phyloP scores from a whole-genome alignment of 139 green algal genomes.

The Eudorina sp. region DNA sequence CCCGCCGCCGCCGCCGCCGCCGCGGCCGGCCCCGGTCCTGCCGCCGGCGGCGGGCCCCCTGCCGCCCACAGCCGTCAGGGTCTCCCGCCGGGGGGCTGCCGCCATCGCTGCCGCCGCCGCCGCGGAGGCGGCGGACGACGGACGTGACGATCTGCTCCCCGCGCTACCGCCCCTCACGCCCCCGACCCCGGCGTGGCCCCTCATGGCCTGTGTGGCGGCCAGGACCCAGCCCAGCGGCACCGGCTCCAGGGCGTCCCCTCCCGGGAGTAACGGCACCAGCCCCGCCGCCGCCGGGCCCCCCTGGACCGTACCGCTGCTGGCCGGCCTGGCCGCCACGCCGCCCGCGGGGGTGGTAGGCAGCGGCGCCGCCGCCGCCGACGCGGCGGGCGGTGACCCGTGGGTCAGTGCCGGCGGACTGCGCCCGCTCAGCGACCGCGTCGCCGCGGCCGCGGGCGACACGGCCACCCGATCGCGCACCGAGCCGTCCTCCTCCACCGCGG shows the following conservation, averaged over 20 bases:
- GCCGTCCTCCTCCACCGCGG: too few species aligned
- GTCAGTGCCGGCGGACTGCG: not conserved
- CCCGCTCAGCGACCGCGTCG: not conserved
- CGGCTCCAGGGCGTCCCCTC: conserved; percentile 19
- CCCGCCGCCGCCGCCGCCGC: not conserved
- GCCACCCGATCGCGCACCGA: too few species aligned
- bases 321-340: too few species aligned
- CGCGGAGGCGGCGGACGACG: too few species aligned
- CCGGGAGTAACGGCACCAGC: not conserved
- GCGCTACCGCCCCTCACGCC: not conserved
- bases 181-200: too few species aligned
- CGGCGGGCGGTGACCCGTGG: not conserved
- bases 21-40: not conserved
- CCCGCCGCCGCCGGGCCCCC: not conserved
- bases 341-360: not conserved
- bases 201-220: too few species aligned
- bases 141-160: too few species aligned
- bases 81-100: too few species aligned
- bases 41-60: too few species aligned
- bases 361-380: not conserved
- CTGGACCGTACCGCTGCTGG: not conserved
- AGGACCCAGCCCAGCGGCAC: conserved; percentile 11
- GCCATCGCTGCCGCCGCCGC: not conserved
- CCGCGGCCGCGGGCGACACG: too few species aligned
- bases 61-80: too few species aligned